Base-by-base conservation (phyloP, 1,284 basidiomycete genomes). In the Trametes hirsuta region DNA sequence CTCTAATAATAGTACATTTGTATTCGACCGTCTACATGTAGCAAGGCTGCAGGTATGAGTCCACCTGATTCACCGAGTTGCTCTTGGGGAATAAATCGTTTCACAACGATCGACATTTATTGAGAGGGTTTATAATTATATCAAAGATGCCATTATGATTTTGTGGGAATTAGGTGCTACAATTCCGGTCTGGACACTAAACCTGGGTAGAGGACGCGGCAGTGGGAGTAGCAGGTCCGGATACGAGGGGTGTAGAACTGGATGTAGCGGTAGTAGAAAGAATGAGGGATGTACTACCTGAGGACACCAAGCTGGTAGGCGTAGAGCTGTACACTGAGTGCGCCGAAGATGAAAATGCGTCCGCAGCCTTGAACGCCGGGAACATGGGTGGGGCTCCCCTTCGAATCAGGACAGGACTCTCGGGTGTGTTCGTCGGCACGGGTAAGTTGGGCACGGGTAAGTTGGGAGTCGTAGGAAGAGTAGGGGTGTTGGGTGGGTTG, bases 361-460 rank as follows among this genome's bases (percentile, higher is more conserved):
- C 53, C 10, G 53, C 55, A 18, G 56, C 56, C 45, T 55, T 52
- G 45, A 44, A 25, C 0, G 12, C 53, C 9, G 44, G 22, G 48
- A 63, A 58, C 62, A 63, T 39, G 24, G 62, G 62, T 37, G 62
- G 62, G 10, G 37, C 58, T n/a, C 60, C 39, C 54, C 46, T 49
- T 0, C 45, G 39, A 18, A 59, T 45, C 14, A 54, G 54, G 0
- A 34, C 47, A 12, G 57, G 42, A 4, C 54, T 57, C 30, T 30
- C 45, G 1, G 53, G 11, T 2, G 18, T 45, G 35, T 48, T 56
- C 11, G 25, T 35, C 9, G 59, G 54, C 9, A 52, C 37, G 22
- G 53, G 42, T 8, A 35, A 42, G 47, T 36, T 55, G 18, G 57
- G 44, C 14, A 40, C 11, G 34, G 3, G 25, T 18, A 18, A 18